Base-by-base conservation (phyloP, 2,329 filamentous ascomycete genomes). In the Rhytidhysteron rufulum region DNA sequence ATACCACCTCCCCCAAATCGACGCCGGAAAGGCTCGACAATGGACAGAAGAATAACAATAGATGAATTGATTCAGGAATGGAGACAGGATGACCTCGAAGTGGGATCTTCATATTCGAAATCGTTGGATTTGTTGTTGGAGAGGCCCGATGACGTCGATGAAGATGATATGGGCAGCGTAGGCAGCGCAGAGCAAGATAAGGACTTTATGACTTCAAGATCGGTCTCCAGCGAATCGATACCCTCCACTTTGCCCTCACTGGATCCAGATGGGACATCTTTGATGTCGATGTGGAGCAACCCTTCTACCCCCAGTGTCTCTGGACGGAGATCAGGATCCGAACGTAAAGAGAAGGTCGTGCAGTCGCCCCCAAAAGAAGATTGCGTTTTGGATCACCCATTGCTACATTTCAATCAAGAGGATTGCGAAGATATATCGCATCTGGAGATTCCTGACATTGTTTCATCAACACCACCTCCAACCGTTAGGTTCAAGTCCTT, bases 151-250 rank as follows among this genome's bases (percentile, higher is more conserved):
- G 70, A 74, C 40, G 59, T 51, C 10, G 64, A 67, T 25, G 58
- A 60, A 11, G 63, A 66, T 31, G 48, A 50, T 15, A 60, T 57
- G 35, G 52, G 57, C 31, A 71, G 70, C 47, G 58, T 68, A 32
- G 58, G 52, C 42, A 73, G 64, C 49, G 66, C 73, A n/a, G 66
- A 70, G 40, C 65, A 69, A 47, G 69, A 73, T 39, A 63, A 60
- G 54, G 54, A 51, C 10, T 55, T 48, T 3, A 35, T 54, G 21
- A 54, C 65, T 1, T 64, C 68, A 2, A 63, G 73, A 39, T 80
- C 78, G 1, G 62, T 74, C 15, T 82, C 79, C 3, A 74, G 69
- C 49, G 77, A 79, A n/a, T 81, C 78, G 0, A 67, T 79, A 39
- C 73, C 77, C 1, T 78, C 75, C 2, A 65, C 80, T 11, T 45